phyloP scores from a whole-genome alignment of 192 early-diverging fungal species.

The Backusella morwellensis region DNA sequence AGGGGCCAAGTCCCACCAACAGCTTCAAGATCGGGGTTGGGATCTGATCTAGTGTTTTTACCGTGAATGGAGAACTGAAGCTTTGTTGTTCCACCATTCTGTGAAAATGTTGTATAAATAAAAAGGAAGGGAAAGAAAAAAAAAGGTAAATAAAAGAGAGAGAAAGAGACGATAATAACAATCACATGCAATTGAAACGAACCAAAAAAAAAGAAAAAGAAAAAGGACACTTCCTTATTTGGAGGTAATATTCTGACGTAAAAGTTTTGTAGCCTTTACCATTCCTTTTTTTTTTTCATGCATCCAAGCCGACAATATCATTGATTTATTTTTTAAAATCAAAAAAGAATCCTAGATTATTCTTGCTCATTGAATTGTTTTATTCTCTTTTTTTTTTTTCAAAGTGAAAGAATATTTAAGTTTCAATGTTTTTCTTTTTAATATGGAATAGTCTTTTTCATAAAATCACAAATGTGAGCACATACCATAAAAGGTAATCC shows the following conservation, averaged over 20 bases:
- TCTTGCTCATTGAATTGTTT: neutral
- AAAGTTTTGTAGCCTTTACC: neutral
- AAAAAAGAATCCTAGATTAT: neutral
- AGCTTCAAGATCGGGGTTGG: constrained; percentile 31
- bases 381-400: neutral
- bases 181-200: neutral
- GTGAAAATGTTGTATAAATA: neutral
- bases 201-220: constrained; percentile 9
- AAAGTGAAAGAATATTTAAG: neutral
- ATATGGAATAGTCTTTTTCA: neutral
- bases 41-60: constrained; percentile 30
- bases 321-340: neutral
- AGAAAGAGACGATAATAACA: neutral
- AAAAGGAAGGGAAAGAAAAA: neutral
- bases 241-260: neutral
- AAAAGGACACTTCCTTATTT: neutral
- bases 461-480: neutral
- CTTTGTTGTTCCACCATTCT: neutral
- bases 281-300: neutral
- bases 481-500: neutral
- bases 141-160: neutral
- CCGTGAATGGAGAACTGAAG: constrained; percentile 29
- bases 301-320: neutral
- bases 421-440: neutral
- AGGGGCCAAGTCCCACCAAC: constrained; percentile 15